Conservation (phyloP, 306 rosid species). For the Glycine tomentella region DNA sequence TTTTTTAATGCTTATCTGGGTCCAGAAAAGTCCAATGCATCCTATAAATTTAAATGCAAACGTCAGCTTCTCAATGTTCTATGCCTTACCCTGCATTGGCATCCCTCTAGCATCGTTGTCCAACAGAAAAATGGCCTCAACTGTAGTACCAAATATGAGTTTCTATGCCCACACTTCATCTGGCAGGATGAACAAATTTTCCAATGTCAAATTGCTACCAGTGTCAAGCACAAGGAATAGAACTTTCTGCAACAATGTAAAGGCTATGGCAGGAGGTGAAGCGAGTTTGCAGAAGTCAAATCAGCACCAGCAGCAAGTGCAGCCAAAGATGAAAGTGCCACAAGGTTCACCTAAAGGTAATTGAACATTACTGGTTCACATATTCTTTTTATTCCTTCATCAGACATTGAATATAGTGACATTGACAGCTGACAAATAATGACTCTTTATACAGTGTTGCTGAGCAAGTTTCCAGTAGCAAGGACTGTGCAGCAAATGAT, state of each 20-base stretch:
- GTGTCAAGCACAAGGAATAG: constrained; percentile 2
- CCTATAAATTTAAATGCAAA: constrained; percentile 46
- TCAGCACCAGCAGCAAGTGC: constrained; percentile 39
- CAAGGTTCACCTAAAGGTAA: constrained; percentile 50
- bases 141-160: constrained; percentile 29
- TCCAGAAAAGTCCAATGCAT: constrained; percentile 47
- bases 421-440: constrained; percentile 20
- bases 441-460: constrained; percentile 27
- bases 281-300: constrained; percentile 38
- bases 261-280: constrained; percentile 42
- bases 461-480: constrained; percentile 50
- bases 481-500: constrained; percentile 51
- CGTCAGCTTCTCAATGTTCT: neutral
- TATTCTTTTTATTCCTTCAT: neutral
- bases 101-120: neutral
- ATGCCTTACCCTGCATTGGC: neutral
- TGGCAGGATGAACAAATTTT: constrained; percentile 28
- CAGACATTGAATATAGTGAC: neutral
- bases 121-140: constrained; percentile 37
- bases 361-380: neutral
- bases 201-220: constrained; percentile 26
- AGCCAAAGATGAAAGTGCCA: constrained; percentile 34
- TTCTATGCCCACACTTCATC: constrained; percentile 44
- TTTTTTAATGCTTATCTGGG: neutral
- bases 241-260: constrained; percentile 29